Base-by-base conservation (phyloP, 306 rosid genomes). In the Ziziphus jujuba region DNA sequence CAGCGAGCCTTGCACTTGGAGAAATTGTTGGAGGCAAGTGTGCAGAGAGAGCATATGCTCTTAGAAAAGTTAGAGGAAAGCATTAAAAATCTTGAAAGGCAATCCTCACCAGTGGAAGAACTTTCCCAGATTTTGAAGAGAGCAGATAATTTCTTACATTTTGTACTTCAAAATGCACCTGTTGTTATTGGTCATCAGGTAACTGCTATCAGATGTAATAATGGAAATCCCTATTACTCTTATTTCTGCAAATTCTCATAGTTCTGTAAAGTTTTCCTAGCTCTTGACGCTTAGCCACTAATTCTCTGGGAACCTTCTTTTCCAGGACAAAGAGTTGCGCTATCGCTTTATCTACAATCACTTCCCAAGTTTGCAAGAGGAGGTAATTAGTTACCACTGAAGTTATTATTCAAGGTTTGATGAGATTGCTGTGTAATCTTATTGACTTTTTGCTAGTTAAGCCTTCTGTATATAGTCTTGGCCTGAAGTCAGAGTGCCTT, bases 111-210 rank as follows among this genome's bases (percentile, higher is more conserved):
- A 7, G 96, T 95, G 28, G 97, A 95, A 58, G 99, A 95, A 63
- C 54, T 95, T 55, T 65, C 99, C 15, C 97, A 91, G 77, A 91
- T 91, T 72, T 77, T 91, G 61, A 88, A 86, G 66, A 84, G 97
- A 67, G 97, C 97, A 3, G 95, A 91, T 77, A 91, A 91, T 72
- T 91, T 82, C 81, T 81, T 91, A 67, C 97, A 91, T 81, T 95
- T 95, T 79, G 93, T 95, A 17, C 96, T 95, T 56, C 96, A 95
- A 75, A 95, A 95, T 84, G 99, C 99, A 69, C 99, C 99, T 5
- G 91, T 90, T 53, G 99, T 95, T 61, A 88, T 95, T 68, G 99
- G 99, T 56, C 99, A 95, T 82, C 99, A 95, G 97, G 98, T 93
- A 84, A 58, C 36, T 4, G 50, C 57, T 43, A 3, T 24, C 17